These are phyloP conservation scores for Paraconiothyrium sp. DNA, from an alignment of 2,329 filamentous ascomycete genomes.

Conservation along the genomic window DNA sequence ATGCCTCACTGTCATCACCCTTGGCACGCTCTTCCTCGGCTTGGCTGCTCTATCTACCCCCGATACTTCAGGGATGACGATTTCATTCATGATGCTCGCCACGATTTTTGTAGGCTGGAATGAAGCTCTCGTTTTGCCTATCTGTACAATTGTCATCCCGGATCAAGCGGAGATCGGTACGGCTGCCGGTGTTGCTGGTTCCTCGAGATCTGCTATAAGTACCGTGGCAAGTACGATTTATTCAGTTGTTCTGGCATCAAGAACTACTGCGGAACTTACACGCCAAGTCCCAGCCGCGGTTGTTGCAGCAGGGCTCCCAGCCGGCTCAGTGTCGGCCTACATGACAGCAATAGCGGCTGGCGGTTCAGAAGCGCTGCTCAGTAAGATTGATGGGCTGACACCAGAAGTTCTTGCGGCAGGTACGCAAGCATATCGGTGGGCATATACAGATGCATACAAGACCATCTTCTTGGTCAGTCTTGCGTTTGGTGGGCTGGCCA, in stretches of 20 bases:
- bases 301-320: slow-evolving; percentile 50
- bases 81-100: slow-evolving; percentile 26
- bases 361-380: slow-evolving; percentile 30
- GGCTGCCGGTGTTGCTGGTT: slow-evolving; percentile 26
- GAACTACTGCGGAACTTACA: slow-evolving; percentile 49
- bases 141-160: slow-evolving; percentile 28
- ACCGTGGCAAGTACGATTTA: slow-evolving; percentile 47
- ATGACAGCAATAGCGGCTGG: slow-evolving; percentile 42
- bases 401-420: slow-evolving; percentile 45
- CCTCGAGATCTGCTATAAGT: slow-evolving; percentile 24
- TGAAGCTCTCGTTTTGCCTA: slow-evolving; percentile 23
- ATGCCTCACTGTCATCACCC: slow-evolving; percentile 22
- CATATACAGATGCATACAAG: slow-evolving; percentile 53
- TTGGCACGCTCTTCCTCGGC: slow-evolving; percentile 22
- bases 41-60: slow-evolving; percentile 5
- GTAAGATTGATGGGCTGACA: slow-evolving; percentile 42
- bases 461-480: slow-evolving; percentile 55
- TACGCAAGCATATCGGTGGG: slow-evolving; percentile 42
- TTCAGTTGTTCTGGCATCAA: slow-evolving; percentile 51
- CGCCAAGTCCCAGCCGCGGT: slow-evolving; percentile 47
- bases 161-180: slow-evolving; percentile 30
- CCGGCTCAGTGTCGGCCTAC: slow-evolving; percentile 44
- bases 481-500: slow-evolving; percentile 52
- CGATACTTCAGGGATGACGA: slow-evolving; percentile 21
- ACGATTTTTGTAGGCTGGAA: slow-evolving; percentile 27